Percentiles rank a stretch among this genome's conserved stretches.
Evolutionary conservation across 441 rosid species (phyloP).

Genomic region (Manihot esculenta): DNA sequence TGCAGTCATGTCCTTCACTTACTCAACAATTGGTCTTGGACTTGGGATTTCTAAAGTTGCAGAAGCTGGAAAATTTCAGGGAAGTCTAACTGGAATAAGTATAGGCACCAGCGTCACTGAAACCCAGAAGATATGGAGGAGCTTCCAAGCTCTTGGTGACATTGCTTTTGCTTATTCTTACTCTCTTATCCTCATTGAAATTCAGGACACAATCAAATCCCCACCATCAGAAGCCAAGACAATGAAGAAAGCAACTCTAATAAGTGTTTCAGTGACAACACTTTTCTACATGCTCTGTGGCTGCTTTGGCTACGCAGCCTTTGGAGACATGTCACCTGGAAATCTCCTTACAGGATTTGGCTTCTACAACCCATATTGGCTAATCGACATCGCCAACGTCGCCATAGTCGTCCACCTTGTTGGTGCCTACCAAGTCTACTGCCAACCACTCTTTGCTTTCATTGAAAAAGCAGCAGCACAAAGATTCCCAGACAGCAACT

Average conservation of each 20-base stretch:
- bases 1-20: conserved; percentile 89
- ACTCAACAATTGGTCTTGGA: conserved; percentile 76
- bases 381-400: conserved; percentile 84
- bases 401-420: conserved; percentile 79
- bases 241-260: conserved; percentile 66
- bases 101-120: conserved; percentile 49
- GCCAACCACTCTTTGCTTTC: conserved; percentile 81
- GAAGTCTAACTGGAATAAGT: conserved; percentile 74
- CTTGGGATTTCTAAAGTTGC: conserved; percentile 72
- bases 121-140: conserved; percentile 80
- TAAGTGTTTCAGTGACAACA: conserved; percentile 63
- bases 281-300: conserved; percentile 86
- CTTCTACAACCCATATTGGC: conserved; percentile 82
- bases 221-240: conserved; percentile 78
- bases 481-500: conserved; percentile 49
- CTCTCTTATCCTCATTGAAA: conserved; percentile 77
- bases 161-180: conserved; percentile 85
- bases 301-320: conserved; percentile 83
- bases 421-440: conserved; percentile 86
- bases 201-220: conserved; percentile 77
- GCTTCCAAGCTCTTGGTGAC: conserved; percentile 77
- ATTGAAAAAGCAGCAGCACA: conserved; percentile 48
- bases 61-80: conserved; percentile 49
- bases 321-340: conserved; percentile 74
- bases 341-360: conserved; percentile 83